Percentiles rank a stretch among this genome's conserved stretches.
phyloP scores from a whole-genome alignment of 2,329 filamentous ascomycete genomes.

The Thermoascus crustaceus region DNA sequence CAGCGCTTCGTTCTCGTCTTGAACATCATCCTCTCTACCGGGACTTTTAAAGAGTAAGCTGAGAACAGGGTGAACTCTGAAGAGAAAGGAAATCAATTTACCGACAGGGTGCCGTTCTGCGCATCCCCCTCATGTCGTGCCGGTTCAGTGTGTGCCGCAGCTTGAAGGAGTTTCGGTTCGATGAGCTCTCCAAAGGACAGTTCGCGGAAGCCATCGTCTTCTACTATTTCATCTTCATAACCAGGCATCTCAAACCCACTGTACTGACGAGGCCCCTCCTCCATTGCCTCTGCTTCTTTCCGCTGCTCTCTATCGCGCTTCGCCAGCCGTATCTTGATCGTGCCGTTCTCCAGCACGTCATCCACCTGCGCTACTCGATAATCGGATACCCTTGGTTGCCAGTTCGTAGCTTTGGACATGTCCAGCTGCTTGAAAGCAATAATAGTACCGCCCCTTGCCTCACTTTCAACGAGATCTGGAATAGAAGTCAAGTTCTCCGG shows the following conservation, averaged over 20 bases:
- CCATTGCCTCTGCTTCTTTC: slow-evolving; percentile 54
- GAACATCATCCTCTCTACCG: slow-evolving; percentile 9
- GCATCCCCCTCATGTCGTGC: slow-evolving; percentile 21
- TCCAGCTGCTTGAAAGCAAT: slow-evolving; percentile 42
- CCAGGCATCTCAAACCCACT: slow-evolving; percentile 69
- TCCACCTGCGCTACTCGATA: slow-evolving; percentile 60
- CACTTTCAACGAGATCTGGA: slow-evolving; percentile 36
- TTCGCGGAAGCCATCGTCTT: slow-evolving; percentile 54
- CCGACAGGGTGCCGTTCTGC: slow-evolving; percentile 31
- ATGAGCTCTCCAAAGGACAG: slow-evolving; percentile 56
- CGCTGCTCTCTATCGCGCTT: slow-evolving; percentile 54
- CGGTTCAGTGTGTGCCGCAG: slow-evolving; percentile 17
- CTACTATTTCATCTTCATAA: slow-evolving; percentile 47
- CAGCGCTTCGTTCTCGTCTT: slow-evolving; percentile 1
- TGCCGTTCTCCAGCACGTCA: slow-evolving; percentile 45
- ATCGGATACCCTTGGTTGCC: slow-evolving; percentile 40
- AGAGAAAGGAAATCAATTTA: slow-evolving; percentile 24
- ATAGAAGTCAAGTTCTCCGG: slow-evolving; percentile 56
- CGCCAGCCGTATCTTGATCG: slow-evolving; percentile 58
- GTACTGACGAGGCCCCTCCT: slow-evolving; percentile 65
- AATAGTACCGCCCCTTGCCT: slow-evolving; percentile 29
- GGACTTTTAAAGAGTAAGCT: slow-evolving; percentile 10
- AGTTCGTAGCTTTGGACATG: slow-evolving; percentile 40
- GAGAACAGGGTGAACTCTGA: slow-evolving; percentile 7
- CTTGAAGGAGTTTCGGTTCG: slow-evolving; percentile 57